phyloP scores from a whole-genome alignment of 1,284 basidiomycete genomes.

The Fomitopsis schrenkii region DNA sequence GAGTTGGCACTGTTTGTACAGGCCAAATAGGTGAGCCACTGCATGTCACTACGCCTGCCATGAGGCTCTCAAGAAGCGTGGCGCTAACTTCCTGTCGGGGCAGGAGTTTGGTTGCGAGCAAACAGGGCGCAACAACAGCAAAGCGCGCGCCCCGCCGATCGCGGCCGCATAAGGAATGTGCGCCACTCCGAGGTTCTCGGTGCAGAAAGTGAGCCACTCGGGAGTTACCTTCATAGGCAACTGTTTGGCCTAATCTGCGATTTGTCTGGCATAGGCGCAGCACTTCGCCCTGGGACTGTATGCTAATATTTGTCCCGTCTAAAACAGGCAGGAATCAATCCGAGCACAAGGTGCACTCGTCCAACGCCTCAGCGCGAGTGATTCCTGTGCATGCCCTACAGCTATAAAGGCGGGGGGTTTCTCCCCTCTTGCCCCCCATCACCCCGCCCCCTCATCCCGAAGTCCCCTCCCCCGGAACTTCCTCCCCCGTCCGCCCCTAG shows the following conservation, averaged over 20 bases:
- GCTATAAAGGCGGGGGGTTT: neutral
- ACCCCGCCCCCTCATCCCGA: neutral
- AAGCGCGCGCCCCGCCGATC: neutral
- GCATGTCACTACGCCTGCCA: neutral
- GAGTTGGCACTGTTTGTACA: neutral
- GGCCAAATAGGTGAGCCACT: neutral
- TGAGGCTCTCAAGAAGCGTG: neutral
- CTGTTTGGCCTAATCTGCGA: neutral
- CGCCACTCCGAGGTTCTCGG: neutral
- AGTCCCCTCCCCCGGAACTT: neutral
- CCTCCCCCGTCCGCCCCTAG: neutral
- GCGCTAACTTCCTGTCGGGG: neutral
- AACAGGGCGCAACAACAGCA: neutral
- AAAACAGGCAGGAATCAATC: conserved; percentile 1
- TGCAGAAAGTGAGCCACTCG: neutral
- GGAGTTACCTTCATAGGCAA: neutral
- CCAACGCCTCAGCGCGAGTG: neutral
- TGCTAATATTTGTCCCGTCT: neutral
- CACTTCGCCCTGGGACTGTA: neutral
- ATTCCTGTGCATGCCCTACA: neutral
- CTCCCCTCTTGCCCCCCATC: neutral
- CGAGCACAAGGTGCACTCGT: neutral
- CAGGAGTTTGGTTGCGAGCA: neutral
- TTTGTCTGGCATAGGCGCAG: neutral
- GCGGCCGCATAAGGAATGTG: neutral